Evolutionary conservation across 495 filamentous ascomycete species (phyloP).

Genomic region (Xylaria sp.): DNA sequence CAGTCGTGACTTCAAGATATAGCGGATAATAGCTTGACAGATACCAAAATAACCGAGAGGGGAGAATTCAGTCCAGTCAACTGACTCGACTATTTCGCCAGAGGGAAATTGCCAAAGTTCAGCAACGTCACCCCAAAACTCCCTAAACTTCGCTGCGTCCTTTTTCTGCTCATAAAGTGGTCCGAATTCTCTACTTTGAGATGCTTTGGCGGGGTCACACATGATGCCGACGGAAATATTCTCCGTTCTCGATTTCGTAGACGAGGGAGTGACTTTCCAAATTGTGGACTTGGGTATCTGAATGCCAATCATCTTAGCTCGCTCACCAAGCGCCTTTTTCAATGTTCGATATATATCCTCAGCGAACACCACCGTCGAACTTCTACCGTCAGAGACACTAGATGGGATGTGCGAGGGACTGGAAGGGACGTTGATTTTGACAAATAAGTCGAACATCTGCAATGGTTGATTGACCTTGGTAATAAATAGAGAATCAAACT

Average conservation of each 20-base stretch:
- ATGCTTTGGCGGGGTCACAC: constrained; percentile 72
- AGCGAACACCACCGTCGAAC: constrained; percentile 45
- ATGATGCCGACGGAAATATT: constrained; percentile 69
- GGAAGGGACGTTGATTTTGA: constrained; percentile 42
- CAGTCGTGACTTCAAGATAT: constrained; percentile 71
- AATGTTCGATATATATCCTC: constrained; percentile 68
- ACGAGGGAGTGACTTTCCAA: constrained; percentile 51
- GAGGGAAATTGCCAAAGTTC: constrained; percentile 78
- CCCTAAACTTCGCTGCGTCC: constrained; percentile 69
- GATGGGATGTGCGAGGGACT: constrained; percentile 5
- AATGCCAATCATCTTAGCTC: constrained; percentile 71
- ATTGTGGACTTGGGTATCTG: constrained; percentile 43
- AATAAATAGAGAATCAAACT: constrained; percentile 85
- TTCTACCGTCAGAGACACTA: constrained; percentile 35
- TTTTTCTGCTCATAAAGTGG: constrained; percentile 81
- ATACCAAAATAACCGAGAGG: constrained; percentile 61
- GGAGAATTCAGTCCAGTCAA: constrained; percentile 77
- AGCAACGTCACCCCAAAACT: constrained; percentile 78
- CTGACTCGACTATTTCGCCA: constrained; percentile 75
- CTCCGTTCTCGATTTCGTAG: constrained; percentile 33
- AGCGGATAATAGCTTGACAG: constrained; percentile 78
- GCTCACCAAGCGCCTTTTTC: constrained; percentile 72
- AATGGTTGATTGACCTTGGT: constrained; percentile 69
- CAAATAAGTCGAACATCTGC: constrained; percentile 72
- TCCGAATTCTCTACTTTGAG: constrained; percentile 82